Percentiles rank a stretch among this genome's conserved stretches.
phyloP scores from a whole-genome alignment of 176 grass and related monocot genomes.

The Oryza rufipogon region DNA sequence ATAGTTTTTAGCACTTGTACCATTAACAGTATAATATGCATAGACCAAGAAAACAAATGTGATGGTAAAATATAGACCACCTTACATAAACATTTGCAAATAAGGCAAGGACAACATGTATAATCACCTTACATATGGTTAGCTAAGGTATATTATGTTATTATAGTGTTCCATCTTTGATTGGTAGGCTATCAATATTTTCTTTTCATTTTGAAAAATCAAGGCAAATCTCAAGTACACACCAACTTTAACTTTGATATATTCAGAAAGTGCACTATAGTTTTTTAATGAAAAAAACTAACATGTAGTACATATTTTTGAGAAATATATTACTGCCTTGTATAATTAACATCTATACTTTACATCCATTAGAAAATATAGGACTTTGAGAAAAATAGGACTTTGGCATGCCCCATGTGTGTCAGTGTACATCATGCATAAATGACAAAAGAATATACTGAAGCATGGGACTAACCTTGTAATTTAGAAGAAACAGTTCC shows the following conservation, averaged over 20 bases:
- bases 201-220: background rate
- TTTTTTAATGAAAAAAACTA: background rate
- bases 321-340: background rate
- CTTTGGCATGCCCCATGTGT: background rate
- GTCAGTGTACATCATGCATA: background rate
- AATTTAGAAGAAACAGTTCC: conserved; percentile 84
- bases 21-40: background rate
- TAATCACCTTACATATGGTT: background rate
- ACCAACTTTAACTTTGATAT: background rate
- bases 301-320: background rate
- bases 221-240: background rate
- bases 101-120: background rate
- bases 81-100: background rate
- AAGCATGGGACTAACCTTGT: conserved; percentile 60
- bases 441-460: conserved; percentile 7
- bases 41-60: background rate
- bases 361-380: background rate
- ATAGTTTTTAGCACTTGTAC: background rate
- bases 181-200: background rate
- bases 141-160: background rate
- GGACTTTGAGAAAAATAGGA: background rate
- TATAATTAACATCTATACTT: background rate
- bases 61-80: background rate
- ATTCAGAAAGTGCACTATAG: background rate
- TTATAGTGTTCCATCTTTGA: background rate